phyloP scores from a whole-genome alignment of 2,329 filamentous ascomycete species.

The Aspergillus chevalieri region DNA sequence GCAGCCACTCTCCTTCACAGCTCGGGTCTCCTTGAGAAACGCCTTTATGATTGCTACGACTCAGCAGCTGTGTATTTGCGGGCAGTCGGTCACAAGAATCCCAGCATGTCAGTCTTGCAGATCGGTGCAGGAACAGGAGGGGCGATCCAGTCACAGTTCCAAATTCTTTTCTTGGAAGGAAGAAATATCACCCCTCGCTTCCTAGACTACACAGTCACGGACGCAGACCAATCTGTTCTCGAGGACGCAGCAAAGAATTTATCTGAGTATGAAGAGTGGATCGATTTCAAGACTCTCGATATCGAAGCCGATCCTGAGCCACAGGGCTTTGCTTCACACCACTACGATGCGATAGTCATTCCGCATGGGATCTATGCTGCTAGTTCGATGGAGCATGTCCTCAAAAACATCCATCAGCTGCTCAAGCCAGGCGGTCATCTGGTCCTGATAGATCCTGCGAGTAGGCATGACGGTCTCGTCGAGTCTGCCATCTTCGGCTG shows the following conservation, averaged over 20 bases:
- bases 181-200: conserved; percentile 2
- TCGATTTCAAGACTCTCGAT: conserved; percentile 8
- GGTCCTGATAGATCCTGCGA: conserved; percentile 9
- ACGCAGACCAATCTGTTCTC: conserved; percentile 1
- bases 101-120: conserved; percentile 19
- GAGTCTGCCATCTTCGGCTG: conserved; percentile 7
- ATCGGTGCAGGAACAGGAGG: conserved; percentile 9
- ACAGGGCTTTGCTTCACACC: conserved; percentile 3
- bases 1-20: neutral
- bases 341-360: conserved; percentile 14
- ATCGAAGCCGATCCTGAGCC: conserved; percentile 1
- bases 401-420: conserved; percentile 11
- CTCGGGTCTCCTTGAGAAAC: no score
- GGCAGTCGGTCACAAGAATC: conserved; percentile 16
- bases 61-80: conserved; percentile 9
- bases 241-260: conserved; percentile 1
- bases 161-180: conserved; percentile 4
- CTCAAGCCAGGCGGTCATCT: conserved; percentile 13
- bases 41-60: conserved; percentile 4
- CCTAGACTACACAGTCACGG: conserved; percentile 11
- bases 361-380: conserved; percentile 11
- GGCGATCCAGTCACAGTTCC: conserved; percentile 6
- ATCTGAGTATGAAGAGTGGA: conserved; percentile 5
- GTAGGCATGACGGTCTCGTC: conserved; percentile 1
- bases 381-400: conserved; percentile 1